These are phyloP conservation scores for Kodamaea lidongshanica DNA, from an alignment of 805 yeast genomes.

Conservation along the genomic window DNA sequence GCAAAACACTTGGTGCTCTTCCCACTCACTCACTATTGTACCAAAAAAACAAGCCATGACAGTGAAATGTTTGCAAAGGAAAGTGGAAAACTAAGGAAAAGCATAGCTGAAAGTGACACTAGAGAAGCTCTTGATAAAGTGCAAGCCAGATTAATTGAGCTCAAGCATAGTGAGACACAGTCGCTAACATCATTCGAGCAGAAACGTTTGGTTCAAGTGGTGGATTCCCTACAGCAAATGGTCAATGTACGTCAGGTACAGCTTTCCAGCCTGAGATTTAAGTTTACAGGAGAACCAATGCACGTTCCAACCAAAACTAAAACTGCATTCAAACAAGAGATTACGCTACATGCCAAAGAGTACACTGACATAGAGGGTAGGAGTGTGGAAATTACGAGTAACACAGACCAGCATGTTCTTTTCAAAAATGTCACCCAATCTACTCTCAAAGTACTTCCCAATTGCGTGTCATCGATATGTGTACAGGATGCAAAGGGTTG, in stretches of 20 bases:
- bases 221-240: slow-evolving; percentile 16
- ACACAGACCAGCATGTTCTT: slow-evolving; percentile 9
- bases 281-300: slow-evolving; percentile 27
- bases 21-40: too few relatives aligned
- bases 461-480: slow-evolving; percentile 19
- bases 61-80: too few relatives aligned
- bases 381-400: slow-evolving; percentile 1
- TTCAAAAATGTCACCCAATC: slow-evolving; percentile 11
- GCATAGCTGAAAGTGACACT: slow-evolving; percentile 7
- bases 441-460: slow-evolving; percentile 1
- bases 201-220: slow-evolving; percentile 16
- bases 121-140: slow-evolving; percentile 3
- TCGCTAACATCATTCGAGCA: slow-evolving; percentile 15
- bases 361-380: slow-evolving; percentile 1
- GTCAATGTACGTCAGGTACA: slow-evolving; percentile 16
- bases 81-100: not conserved
- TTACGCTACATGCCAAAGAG: slow-evolving; percentile 1
- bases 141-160: slow-evolving; percentile 1
- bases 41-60: too few relatives aligned
- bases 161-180: slow-evolving; percentile 2
- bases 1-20: too few relatives aligned
- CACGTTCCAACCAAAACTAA: slow-evolving; percentile 4
- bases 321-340: not conserved
- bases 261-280: slow-evolving; percentile 15
- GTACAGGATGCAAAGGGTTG: slow-evolving; percentile 14